Base-by-base conservation (phyloP, 352 stramenopile species). In the Globisporangium barbulae region DNA sequence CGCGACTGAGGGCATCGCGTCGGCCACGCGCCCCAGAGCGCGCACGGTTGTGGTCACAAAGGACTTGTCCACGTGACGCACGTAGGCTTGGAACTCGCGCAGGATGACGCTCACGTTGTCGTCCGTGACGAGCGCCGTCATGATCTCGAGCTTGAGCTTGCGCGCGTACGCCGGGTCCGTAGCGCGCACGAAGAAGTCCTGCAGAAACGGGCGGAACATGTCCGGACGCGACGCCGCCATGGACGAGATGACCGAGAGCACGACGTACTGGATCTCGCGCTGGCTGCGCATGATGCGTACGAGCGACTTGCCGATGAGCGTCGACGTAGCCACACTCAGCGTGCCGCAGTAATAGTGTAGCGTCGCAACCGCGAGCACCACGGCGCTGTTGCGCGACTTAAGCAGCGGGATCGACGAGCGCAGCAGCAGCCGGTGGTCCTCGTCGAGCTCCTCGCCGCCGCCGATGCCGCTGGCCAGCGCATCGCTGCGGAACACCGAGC, bases 201-300 rank as follows among this genome's bases (percentile, higher is more conserved):
- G 81, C 41, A 99, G 74, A 72, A 98, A 99, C 9, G 94, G 93
- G 12, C 83, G 87, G 75, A 99, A 99, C 69, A 98, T 98, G 53
- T 94, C 95, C 17, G 97, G 95, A 58, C 89, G 94, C 54, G 97
- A 91, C n/a, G 76, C 78, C 2, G 96, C 94, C 78, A 99, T 96
- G 6, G 87, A 96, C 33, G 91, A 90, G 70, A 99, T 99, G 10
- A 96, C 94, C 15, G 89, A 94, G 35, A 65, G 80, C 39, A 99
- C 96, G 9, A 99, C 90, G 75, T 98, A 99, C 85, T 99, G 96
- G 71, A 99, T 98, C 77, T 99, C 97, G 37, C 97, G 89, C 63
- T 96, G 82, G 74, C 96, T 97, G 53, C 96, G 89, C 83, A 99
- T 95, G 78, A 99, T 98, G 48, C 97, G 89, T 30, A 99, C 96